Evolutionary conservation across 306 rosid species (phyloP), one percentile per base, ranked within the genome.

Genomic region (Begonia loranthoides): DNA sequence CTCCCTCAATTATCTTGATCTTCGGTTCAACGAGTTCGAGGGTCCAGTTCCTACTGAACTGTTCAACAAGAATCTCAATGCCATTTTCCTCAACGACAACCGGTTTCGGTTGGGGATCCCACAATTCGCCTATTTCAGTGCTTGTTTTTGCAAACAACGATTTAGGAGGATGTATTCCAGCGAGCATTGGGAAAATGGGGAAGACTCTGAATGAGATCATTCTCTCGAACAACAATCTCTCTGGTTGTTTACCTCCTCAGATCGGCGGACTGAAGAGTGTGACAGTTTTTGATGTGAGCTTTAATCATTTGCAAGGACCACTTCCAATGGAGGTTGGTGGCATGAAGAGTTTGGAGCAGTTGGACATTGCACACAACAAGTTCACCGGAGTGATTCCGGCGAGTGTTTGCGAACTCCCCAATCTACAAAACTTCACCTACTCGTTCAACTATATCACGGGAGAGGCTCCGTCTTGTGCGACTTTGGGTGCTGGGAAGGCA

Each of bases 361-460:
- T 88, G 5, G 61, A 69, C 52, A 54, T 84, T 6, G 48, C 70
- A 6, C 22, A 54, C 0, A 88, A 88, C 40, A 59, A 65, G 61
- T 50, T 84, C 12, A 62, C 75, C 13, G 87, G 97, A 11, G 62
- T 54, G 54, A 78, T 84, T 39, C 55, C 80, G 0, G 71, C 55
- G 11, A 56, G 48, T 6, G 21, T 81, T 21, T 88, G 95, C 53
- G 57, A 61, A 9, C 53, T 88, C 49, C 89, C 89, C 8, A 49
- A 4, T 8, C 64, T 84, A 70, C 24, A 5, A 14, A 73, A 81
- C 44, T 77, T 84, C 38, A 75, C 77, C 5, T 77, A 64, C 53
- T 57, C 82, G 24, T 19, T 57, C n/a, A 88, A 88, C 19, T 84
- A 76, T 58, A 81, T 88, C 19, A 72, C 50, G 9, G 72, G 69